Evolutionary conservation across 2,329 filamentous ascomycete species (phyloP).

Genomic region (Ophiostoma piceae): DNA sequence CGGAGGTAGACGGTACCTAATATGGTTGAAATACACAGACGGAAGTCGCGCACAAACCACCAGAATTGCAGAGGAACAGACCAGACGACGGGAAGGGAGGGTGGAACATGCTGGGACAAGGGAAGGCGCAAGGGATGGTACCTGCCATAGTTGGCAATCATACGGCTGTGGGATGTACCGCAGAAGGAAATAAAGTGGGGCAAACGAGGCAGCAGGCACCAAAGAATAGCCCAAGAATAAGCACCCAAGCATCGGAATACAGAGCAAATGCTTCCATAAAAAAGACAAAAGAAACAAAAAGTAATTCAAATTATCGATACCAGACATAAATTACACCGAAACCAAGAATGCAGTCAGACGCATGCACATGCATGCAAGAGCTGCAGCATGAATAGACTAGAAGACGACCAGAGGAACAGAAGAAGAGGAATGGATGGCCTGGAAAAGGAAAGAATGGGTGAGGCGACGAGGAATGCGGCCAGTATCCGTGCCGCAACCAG

Average conservation of each 20-base stretch:
- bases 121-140: conserved; percentile 8
- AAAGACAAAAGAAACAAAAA: neutral
- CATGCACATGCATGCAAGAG: conserved; percentile 13
- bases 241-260: neutral
- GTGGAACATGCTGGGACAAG: conserved; percentile 1
- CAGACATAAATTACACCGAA: neutral
- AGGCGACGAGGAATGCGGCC: neutral
- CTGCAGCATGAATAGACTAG: neutral
- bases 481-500: conserved; percentile 4
- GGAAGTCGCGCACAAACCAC: conserved; percentile 5
- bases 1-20: neutral
- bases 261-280: neutral
- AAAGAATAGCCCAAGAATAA: neutral
- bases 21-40: neutral
- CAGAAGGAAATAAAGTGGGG: neutral
- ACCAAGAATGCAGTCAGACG: conserved; percentile 1
- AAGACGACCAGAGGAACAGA: neutral
- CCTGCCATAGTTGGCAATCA: neutral
- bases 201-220: neutral
- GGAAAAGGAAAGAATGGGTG: neutral
- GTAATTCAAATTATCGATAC: neutral
- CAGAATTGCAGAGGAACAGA: neutral
- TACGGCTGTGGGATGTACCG: neutral
- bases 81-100: conserved; percentile 6
- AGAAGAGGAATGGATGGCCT: neutral